Evolutionary conservation across 805 yeast species (phyloP).

Genomic region (Candida ipomoeae): DNA sequence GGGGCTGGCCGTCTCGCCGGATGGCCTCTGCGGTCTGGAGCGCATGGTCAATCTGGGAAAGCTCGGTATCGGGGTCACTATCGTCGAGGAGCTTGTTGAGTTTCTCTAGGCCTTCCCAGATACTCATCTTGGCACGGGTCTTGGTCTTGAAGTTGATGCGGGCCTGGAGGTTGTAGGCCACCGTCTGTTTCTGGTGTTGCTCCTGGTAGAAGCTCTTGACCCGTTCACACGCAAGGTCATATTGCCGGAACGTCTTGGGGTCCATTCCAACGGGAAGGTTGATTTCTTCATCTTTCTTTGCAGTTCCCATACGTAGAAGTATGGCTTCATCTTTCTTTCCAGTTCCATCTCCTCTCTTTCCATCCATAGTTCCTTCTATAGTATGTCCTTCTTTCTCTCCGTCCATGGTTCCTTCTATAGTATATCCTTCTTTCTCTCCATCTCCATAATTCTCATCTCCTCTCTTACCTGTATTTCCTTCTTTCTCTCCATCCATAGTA

Average conservation of each 20-base stretch:
- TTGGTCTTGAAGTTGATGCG: constrained; percentile 68
- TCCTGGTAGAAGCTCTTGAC: constrained; percentile 64
- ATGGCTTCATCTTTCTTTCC: not conserved
- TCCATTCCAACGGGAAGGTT: constrained; percentile 21
- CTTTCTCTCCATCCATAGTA: too few relatives aligned
- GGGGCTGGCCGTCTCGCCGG: constrained; percentile 59
- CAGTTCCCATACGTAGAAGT: too few relatives aligned
- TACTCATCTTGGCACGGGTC: constrained; percentile 59
- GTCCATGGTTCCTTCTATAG: too few relatives aligned
- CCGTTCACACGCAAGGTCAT: constrained; percentile 64
- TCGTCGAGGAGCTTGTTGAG: constrained; percentile 63
- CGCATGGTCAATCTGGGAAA: constrained; percentile 73
- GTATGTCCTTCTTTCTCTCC: too few relatives aligned
- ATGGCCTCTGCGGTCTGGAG: constrained; percentile 75
- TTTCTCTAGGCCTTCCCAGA: constrained; percentile 67
- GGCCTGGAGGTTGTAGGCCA: constrained; percentile 68
- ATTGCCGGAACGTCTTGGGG: constrained; percentile 52
- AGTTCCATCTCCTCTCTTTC: not conserved
- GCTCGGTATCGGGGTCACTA: constrained; percentile 71
- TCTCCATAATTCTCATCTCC: too few relatives aligned
- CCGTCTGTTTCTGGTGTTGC: constrained; percentile 67
- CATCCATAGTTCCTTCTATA: not conserved
- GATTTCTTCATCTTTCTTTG: constrained; percentile 10
- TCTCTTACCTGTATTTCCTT: too few relatives aligned
- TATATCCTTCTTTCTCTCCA: too few relatives aligned